Base-by-base conservation (phyloP, 2,329 filamentous ascomycete species). In the Penicillium sclerotigenum region DNA sequence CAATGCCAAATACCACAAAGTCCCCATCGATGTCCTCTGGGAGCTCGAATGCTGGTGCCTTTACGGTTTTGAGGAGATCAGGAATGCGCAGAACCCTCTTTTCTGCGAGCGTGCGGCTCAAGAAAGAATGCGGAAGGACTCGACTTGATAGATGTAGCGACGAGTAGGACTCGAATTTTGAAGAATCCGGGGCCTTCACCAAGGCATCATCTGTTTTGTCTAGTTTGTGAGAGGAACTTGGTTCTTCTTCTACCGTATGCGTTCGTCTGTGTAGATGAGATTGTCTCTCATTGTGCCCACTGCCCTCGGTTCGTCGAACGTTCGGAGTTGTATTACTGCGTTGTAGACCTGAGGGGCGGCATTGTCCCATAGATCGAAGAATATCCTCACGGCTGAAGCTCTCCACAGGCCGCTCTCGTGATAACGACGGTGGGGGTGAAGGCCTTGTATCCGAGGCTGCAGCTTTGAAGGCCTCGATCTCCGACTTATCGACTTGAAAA, bases 161-260 rank as follows among this genome's bases (percentile, higher is more conserved):
- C 6, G 94, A 97, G 71, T 92, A 96, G 2, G 90, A 83, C 66
- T 99, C 94, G 65, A 94, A 95, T 43, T 84, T 83, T 1, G 87
- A 82, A 1, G 81, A 73, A 57, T 85, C 83, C 1, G 79, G 75
- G 29, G 62, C 48, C 54, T 65, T 73, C 29, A 58, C 57, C n/a
- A 57, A 6, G 14, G 28, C 37, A 13, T 54, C 56, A 26, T 60
- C 60, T 52, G 61, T 59, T 20, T 64, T 31, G 63, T 54, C 14
- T 59, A 58, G 57, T 63, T 70, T 52, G 16, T 58, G 57, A 34
- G 57, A 54, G 8, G 61, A 40, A 22, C 57, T 54, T 11, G 62
- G 46, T 36, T 64, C 56, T 4, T 62, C 60, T 52, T 67, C 65
- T 11, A 59, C 63, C 28, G 61, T 65, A 38, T 63, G 60, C 45